Evolutionary conservation across 2,329 filamentous ascomycete genomes (phyloP).

Genomic region (Cladosporium cucumerinum): DNA sequence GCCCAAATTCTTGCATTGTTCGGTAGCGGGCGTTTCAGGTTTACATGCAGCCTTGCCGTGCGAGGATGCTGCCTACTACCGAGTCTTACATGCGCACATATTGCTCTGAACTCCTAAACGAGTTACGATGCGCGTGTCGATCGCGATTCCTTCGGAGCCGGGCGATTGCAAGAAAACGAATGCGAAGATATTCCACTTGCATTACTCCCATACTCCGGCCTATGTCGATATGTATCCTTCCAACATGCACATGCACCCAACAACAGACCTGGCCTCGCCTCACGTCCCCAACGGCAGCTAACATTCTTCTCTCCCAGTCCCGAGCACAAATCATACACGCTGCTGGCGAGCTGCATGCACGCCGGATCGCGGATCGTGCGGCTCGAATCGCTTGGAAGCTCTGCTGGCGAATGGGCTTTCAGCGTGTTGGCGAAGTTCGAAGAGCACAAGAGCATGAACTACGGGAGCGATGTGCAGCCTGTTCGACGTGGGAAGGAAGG

Average conservation of each 20-base stretch:
- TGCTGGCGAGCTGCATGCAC: conserved; percentile 94
- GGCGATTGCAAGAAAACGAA: neutral
- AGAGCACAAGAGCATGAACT: conserved; percentile 93
- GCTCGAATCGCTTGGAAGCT: conserved; percentile 31
- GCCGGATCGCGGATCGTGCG: conserved; percentile 69
- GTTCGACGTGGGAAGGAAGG: conserved; percentile 21
- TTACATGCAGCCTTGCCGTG: conserved; percentile 1
- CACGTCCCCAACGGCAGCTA: neutral
- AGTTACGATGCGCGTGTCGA: neutral
- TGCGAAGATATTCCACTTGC: neutral
- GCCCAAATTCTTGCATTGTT: neutral
- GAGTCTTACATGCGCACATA: neutral
- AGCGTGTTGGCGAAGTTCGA: conserved; percentile 69
- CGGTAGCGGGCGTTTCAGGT: neutral
- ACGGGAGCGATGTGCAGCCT: conserved; percentile 70
- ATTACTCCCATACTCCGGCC: neutral
- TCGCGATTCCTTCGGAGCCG: neutral
- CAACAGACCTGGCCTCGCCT: neutral
- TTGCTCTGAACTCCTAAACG: neutral
- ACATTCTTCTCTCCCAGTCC: conserved; percentile 11
- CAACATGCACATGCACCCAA: neutral
- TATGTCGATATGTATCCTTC: neutral
- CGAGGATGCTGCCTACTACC: neutral
- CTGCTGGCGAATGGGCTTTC: conserved; percentile 55
- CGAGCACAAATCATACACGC: conserved; percentile 29